A percentile compares a stretch with the other conserved stretches of the same genome.
These are phyloP conservation scores for Thymus quinquecostatus DNA, from an alignment of 257 asterid species.

Conservation along the genomic window DNA sequence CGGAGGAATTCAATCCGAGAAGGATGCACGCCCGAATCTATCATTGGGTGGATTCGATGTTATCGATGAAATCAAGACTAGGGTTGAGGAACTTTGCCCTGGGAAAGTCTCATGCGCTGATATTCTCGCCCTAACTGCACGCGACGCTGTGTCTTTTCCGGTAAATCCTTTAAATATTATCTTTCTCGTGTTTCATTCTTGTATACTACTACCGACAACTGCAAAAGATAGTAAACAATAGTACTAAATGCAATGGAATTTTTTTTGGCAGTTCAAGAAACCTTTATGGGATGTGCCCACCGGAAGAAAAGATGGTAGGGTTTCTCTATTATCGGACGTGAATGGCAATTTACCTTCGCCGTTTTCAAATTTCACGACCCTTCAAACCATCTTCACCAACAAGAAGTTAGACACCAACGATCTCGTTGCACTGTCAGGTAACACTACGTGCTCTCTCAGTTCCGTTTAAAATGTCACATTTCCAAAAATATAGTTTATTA, in stretches of 20 bases:
- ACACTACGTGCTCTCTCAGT: too few relatives aligned
- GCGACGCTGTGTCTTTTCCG: slow-evolving; percentile 55
- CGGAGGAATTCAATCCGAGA: slow-evolving; percentile 48
- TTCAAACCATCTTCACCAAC: slow-evolving; percentile 32
- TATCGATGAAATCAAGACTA: slow-evolving; percentile 49
- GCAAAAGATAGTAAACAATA: too few relatives aligned
- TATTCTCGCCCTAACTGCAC: slow-evolving; percentile 56
- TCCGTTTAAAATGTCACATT: too few relatives aligned
- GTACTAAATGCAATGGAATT: too few relatives aligned
- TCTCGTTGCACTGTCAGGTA: slow-evolving; percentile 64
- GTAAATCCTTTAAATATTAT: slow-evolving; percentile 22
- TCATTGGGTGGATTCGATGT: slow-evolving; percentile 46
- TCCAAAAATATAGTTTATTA: too few relatives aligned
- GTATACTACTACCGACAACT: background rate
- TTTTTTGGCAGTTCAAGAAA: slow-evolving; percentile 28
- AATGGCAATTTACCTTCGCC: slow-evolving; percentile 49
- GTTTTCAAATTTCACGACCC: slow-evolving; percentile 44
- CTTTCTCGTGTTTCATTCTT: background rate
- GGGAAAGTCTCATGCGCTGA: slow-evolving; percentile 59
- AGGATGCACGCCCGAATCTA: slow-evolving; percentile 51
- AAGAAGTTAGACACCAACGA: slow-evolving; percentile 40
- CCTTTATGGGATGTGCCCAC: slow-evolving; percentile 52
- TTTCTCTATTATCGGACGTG: slow-evolving; percentile 43
- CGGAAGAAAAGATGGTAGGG: slow-evolving; percentile 54
- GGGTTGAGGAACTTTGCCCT: slow-evolving; percentile 42